A percentile compares a stretch with the other conserved stretches of the same genome.
These are phyloP conservation scores for Aspergillus panamensis DNA, from an alignment of 495 filamentous ascomycete genomes.

Conservation along the genomic window DNA sequence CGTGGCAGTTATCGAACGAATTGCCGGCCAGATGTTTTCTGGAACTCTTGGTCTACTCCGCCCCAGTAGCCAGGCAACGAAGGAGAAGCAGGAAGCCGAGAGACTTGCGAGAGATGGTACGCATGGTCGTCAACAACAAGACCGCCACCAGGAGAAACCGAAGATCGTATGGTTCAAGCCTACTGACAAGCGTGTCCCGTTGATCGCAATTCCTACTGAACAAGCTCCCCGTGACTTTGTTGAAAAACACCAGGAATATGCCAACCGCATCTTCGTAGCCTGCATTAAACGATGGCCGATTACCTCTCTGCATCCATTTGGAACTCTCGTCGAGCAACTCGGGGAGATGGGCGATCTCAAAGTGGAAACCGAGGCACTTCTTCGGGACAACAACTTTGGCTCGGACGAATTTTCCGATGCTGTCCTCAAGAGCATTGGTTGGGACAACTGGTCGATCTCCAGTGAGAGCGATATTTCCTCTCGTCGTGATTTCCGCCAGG, in stretches of 20 bases:
- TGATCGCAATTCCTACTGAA: slow-evolving; percentile 97
- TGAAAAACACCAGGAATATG: slow-evolving; percentile 96
- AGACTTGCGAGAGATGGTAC: slow-evolving; percentile 84
- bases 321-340: slow-evolving; percentile 93
- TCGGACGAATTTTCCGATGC: slow-evolving; percentile 97
- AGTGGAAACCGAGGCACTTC: slow-evolving; percentile 94
- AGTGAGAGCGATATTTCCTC: slow-evolving; percentile 75
- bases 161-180: slow-evolving; percentile 99
- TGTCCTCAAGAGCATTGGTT: slow-evolving; percentile 85
- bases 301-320: slow-evolving; percentile 97
- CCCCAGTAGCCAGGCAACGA: slow-evolving; percentile 97
- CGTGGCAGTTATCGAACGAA: slow-evolving; percentile 94
- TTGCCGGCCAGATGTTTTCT: slow-evolving; percentile 98
- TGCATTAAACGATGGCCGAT: slow-evolving; percentile 99
- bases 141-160: slow-evolving; percentile 89
- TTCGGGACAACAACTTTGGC: slow-evolving; percentile 97
- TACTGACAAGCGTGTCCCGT: slow-evolving; percentile 94
- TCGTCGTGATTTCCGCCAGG: slow-evolving; percentile 86
- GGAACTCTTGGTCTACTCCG: slow-evolving; percentile 90
- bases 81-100: slow-evolving; percentile 99
- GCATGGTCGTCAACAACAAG: slow-evolving; percentile 69
- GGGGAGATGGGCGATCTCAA: slow-evolving; percentile 96
- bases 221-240: slow-evolving; percentile 97
- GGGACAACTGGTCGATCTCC: slow-evolving; percentile 83
- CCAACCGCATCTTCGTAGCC: slow-evolving; percentile 95